Conservation (phyloP, 2,329 filamentous ascomycete genomes). For the Graphiopsis chlorocephala region DNA sequence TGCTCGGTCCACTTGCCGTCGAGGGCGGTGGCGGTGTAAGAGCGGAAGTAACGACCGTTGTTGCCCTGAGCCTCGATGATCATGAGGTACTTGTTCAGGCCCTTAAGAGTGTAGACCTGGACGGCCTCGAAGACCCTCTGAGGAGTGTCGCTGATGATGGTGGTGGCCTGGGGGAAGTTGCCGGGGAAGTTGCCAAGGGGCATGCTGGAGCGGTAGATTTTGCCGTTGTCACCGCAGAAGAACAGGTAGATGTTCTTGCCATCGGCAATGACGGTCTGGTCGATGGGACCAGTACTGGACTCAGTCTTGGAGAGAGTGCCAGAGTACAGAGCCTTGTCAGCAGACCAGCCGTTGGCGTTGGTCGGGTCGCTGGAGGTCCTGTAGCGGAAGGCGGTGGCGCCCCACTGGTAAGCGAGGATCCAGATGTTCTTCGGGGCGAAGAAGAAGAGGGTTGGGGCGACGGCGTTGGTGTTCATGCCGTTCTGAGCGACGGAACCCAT, state of each 20-base stretch:
- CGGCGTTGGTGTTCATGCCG: conserved; percentile 45
- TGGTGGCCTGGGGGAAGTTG: conserved; percentile 54
- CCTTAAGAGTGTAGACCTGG: conserved; percentile 61
- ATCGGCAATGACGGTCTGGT: conserved; percentile 64
- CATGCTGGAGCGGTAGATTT: conserved; percentile 64
- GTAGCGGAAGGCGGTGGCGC: conserved; percentile 59
- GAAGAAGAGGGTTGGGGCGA: conserved; percentile 63
- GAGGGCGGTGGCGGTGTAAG: conserved; percentile 60
- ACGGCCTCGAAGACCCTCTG: conserved; percentile 65
- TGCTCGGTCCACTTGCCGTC: conserved; percentile 58
- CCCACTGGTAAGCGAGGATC: conserved; percentile 65
- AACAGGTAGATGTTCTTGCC: conserved; percentile 63
- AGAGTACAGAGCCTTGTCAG: conserved; percentile 54
- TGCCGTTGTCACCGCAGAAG: conserved; percentile 65
- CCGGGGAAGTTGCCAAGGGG: conserved; percentile 61
- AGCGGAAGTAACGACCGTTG: conserved; percentile 63
- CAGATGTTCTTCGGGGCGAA: conserved; percentile 60
- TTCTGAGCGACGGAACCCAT: conserved; percentile 55
- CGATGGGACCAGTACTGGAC: conserved; percentile 56
- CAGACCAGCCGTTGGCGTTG: conserved; percentile 57
- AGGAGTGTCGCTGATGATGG: conserved; percentile 51
- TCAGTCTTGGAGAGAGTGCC: conserved; percentile 46
- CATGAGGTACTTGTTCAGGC: conserved; percentile 59
- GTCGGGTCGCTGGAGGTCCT: conserved; percentile 57
- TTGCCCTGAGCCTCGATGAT: conserved; percentile 62